These are phyloP conservation scores for Phascolomyces articulosus DNA, from an alignment of 371 early-diverging fungal species.

Conservation along the genomic window DNA sequence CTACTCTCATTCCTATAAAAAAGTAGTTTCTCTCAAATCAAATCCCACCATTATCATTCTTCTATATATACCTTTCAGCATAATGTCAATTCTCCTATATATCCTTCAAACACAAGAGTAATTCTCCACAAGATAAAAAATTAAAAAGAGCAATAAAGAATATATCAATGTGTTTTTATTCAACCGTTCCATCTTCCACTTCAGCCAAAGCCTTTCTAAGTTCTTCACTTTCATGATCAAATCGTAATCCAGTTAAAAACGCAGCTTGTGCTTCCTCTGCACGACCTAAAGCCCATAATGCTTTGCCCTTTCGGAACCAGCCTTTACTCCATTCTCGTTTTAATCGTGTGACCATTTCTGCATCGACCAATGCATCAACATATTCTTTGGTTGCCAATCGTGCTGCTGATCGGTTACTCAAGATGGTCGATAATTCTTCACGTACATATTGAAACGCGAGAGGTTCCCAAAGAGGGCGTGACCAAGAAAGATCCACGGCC, in stretches of 20 bases:
- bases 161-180: too few relatives aligned
- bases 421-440: conserved; percentile 72
- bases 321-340: conserved; percentile 82
- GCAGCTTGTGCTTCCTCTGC: conserved; percentile 70
- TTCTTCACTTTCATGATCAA: conserved; percentile 74
- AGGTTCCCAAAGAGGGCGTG: conserved; percentile 82
- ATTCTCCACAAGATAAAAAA: too few relatives aligned
- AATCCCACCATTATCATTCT: too few relatives aligned
- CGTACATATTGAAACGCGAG: conserved; percentile 60
- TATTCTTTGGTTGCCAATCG: conserved; percentile 67
- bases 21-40: too few relatives aligned
- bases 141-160: too few relatives aligned
- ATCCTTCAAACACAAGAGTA: too few relatives aligned
- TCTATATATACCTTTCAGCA: too few relatives aligned
- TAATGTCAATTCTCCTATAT: too few relatives aligned
- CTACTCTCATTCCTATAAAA: too few relatives aligned
- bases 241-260: conserved; percentile 66
- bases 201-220: conserved; percentile 44
- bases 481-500: conserved; percentile 72
- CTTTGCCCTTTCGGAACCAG: conserved; percentile 80
- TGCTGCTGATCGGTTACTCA: conserved; percentile 77
- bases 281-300: conserved; percentile 67
- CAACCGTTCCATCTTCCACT: conserved; percentile 5
- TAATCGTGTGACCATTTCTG: conserved; percentile 74
- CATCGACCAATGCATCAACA: conserved; percentile 77